phyloP scores from a whole-genome alignment of 1,139 yeast genomes.

The Lodderomyces margitis region DNA sequence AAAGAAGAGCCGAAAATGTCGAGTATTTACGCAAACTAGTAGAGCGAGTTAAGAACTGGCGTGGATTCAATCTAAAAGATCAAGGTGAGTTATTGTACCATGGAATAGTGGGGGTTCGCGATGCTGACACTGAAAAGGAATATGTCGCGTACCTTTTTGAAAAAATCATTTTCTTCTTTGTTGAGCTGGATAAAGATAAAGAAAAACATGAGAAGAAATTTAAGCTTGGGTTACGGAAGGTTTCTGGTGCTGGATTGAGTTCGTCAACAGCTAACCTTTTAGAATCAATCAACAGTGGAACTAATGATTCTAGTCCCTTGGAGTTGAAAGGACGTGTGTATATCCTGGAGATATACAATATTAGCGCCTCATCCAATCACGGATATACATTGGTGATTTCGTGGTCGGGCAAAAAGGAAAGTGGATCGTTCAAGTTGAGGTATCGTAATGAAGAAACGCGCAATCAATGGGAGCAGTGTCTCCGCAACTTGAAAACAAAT shows the following conservation, averaged over 20 bases:
- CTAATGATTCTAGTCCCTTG: conserved; percentile 36
- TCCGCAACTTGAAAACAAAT: conserved; percentile 42
- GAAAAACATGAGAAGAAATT: conserved; percentile 21
- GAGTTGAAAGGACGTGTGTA: conserved; percentile 71
- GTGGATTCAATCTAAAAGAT: conserved; percentile 79
- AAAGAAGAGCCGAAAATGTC: conserved; percentile 85
- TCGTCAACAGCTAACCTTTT: conserved; percentile 36
- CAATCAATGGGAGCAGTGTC: conserved; percentile 67
- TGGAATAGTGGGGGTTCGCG: conserved; percentile 74
- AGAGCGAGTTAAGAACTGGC: conserved; percentile 84
- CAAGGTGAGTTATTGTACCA: conserved; percentile 85
- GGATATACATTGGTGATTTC: conserved; percentile 64
- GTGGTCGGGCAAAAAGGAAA: conserved; percentile 79
- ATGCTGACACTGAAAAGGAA: conserved; percentile 79
- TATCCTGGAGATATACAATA: conserved; percentile 62
- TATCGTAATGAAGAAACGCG: conserved; percentile 70
- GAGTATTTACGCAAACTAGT: conserved; percentile 66
- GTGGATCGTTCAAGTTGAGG: conserved; percentile 68
- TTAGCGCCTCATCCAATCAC: conserved; percentile 26
- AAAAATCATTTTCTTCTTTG: conserved; percentile 78
- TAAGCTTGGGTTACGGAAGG: conserved; percentile 42
- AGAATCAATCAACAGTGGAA: conserved; percentile 31
- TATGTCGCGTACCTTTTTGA: conserved; percentile 89
- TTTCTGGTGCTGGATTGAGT: conserved; percentile 30
- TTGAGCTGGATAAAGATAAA: conserved; percentile 35